phyloP scores from a whole-genome alignment of 2,329 filamentous ascomycete genomes.

The Fusarium humuli region DNA sequence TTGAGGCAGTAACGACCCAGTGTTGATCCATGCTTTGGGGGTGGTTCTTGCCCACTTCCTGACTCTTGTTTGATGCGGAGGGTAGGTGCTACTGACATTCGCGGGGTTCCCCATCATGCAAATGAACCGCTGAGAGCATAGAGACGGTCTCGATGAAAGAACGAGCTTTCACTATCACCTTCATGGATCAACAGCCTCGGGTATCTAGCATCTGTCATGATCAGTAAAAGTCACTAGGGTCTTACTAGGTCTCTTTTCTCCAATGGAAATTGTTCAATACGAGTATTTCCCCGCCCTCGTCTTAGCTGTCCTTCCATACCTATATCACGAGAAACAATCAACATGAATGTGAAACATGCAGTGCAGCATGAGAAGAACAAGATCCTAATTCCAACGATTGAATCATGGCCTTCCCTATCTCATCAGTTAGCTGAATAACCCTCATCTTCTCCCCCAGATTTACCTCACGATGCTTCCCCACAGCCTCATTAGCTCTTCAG shows the following conservation, averaged over 20 bases:
- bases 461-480: constrained; percentile 10
- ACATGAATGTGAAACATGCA: not conserved
- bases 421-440: not conserved
- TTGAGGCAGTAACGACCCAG: not conserved
- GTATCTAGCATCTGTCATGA: constrained; percentile 17
- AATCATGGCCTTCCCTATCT: not conserved
- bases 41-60: constrained; percentile 6
- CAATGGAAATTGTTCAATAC: constrained; percentile 8
- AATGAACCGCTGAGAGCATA: not conserved
- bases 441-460: constrained; percentile 10
- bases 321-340: not conserved
- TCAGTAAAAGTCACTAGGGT: not conserved
- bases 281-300: constrained; percentile 22
- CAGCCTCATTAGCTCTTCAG: constrained; percentile 23
- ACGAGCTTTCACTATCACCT: not conserved
- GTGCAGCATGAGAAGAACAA: not conserved
- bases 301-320: not conserved
- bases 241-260: constrained; percentile 4
- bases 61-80: not conserved
- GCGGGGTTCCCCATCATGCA: not conserved
- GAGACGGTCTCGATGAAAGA: not conserved
- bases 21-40: constrained; percentile 32
- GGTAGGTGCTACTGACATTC: not conserved
- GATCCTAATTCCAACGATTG: not conserved
- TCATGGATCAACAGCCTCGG: not conserved